Conservation (phyloP, 495 filamentous ascomycete species). For the Evansstolkia leycettana region DNA sequence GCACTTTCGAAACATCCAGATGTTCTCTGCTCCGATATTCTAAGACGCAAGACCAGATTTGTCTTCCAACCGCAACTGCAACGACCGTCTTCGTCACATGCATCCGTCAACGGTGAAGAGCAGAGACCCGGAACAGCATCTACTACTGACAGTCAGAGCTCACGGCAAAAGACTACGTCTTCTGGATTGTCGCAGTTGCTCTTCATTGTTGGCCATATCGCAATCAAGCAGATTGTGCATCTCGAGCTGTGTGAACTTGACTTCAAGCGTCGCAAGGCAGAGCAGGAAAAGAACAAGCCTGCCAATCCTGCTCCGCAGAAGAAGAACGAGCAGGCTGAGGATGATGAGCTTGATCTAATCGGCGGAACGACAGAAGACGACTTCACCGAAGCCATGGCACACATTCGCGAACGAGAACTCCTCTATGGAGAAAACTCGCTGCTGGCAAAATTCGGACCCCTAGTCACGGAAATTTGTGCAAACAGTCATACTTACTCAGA, state of each 20-base stretch:
- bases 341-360: constrained; percentile 87
- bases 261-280: constrained; percentile 92
- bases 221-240: constrained; percentile 99
- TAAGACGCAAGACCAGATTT: constrained; percentile 71
- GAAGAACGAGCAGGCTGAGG: constrained; percentile 35
- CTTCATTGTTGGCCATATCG: constrained; percentile 92
- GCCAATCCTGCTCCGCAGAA: constrained; percentile 33
- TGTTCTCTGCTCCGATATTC: constrained; percentile 81
- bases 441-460: constrained; percentile 75
- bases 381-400: constrained; percentile 90
- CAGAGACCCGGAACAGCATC: constrained; percentile 37
- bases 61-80: constrained; percentile 51
- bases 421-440: constrained; percentile 79
- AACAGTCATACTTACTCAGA: constrained; percentile 87
- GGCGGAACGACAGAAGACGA: constrained; percentile 97
- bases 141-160: constrained; percentile 12
- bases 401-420: constrained; percentile 88
- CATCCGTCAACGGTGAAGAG: constrained; percentile 20
- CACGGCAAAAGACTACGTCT: constrained; percentile 34
- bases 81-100: constrained; percentile 18
- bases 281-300: constrained; percentile 75
- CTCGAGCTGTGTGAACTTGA: constrained; percentile 94
- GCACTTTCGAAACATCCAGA: constrained; percentile 91
- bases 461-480: constrained; percentile 85
- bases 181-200: constrained; percentile 79